Base-by-base conservation (phyloP, 441 rosid species). In the Adansonia gregorii region DNA sequence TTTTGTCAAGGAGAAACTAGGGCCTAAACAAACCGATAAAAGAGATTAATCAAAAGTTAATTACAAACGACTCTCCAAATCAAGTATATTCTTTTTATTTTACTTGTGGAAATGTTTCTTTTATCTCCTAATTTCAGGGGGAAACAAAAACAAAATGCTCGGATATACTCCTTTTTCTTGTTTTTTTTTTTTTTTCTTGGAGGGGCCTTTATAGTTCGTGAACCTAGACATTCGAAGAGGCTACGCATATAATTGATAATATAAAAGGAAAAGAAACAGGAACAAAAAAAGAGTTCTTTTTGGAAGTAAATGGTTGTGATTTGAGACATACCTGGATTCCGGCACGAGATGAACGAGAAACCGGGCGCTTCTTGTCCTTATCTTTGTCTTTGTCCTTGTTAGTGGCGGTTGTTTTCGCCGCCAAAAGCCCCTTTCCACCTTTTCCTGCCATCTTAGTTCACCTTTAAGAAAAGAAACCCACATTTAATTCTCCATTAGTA, bases 401-500 rank as follows among this genome's bases (percentile, higher is more conserved):
- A 20, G 87, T 86, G 6, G 97, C 94, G 10, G 93, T 87, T 39
- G 99, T 91, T 82, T 93, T 95, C 1, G 89, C 89, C 2, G 98
- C 97, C 80, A 92, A 80, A 11, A 95, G 94, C 60, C 99, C 99
- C 83, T 95, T 95, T 49, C 98, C 99, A 69, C 99, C 99, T 78
- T 95, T 95, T n/a, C 99, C 98, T 52, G 94, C 96, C 98, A 94
- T 94, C 64, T 60, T 80, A 24, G 15, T 67, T 39, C 75, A 43
- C 85, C 63, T 76, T 15, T 12, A n/a, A 45, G 5, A 5, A 31
- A 2, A 54, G 11, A 46, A 58, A 56, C 35, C 12, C 17, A 54
- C 8, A 35, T 27, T 46, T 11, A 8, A 0, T 31, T 54, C 35
- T 35, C 49, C 2, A 17, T 72, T n/a, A 43, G 20, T 2, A 14